A percentile compares a stretch with the other conserved stretches of the same genome.
phyloP scores from a whole-genome alignment of 768 basidiomycete species.

The Amanita rimosa region DNA sequence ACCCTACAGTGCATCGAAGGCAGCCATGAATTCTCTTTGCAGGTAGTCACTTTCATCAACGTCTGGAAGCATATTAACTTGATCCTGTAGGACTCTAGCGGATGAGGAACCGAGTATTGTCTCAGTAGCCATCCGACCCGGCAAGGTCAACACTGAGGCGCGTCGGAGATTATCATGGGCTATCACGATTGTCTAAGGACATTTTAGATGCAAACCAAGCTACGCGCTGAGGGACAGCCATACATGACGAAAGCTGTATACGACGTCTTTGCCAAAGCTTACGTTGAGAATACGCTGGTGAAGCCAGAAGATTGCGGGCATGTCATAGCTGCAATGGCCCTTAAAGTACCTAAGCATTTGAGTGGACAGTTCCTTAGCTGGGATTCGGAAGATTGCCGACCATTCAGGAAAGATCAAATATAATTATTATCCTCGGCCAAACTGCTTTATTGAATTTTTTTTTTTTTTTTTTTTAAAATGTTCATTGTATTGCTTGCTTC shows the following conservation, averaged over 20 bases:
- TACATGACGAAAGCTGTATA: conserved; percentile 48
- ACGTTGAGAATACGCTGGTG: conserved; percentile 60
- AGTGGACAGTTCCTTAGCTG: conserved; percentile 77
- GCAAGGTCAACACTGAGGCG: conserved; percentile 78
- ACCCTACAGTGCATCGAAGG: conserved; percentile 75
- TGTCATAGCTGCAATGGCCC: conserved; percentile 66
- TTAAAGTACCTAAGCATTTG: conserved; percentile 49
- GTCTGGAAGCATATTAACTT: not conserved
- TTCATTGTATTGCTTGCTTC: not conserved
- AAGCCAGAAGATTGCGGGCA: conserved; percentile 65
- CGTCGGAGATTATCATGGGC: conserved; percentile 13
- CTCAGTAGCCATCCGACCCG: conserved; percentile 75
- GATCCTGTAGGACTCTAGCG: conserved; percentile 59
- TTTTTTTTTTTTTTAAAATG: no score
- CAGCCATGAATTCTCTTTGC: conserved; percentile 81
- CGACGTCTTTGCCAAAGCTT: conserved; percentile 42
- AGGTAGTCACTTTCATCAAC: conserved; percentile 30
- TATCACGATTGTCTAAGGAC: not conserved
- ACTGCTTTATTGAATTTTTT: not conserved
- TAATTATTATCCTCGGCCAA: not conserved
- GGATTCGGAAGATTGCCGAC: conserved; percentile 59
- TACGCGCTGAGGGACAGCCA: conserved; percentile 39
- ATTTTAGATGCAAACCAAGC: conserved; percentile 54
- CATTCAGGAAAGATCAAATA: conserved; percentile 28
- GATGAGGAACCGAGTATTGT: conserved; percentile 72